A percentile compares a stretch with the other conserved stretches of the same genome.
phyloP scores from a whole-genome alignment of 1,139 yeast species.

The Ashbya aceris region DNA sequence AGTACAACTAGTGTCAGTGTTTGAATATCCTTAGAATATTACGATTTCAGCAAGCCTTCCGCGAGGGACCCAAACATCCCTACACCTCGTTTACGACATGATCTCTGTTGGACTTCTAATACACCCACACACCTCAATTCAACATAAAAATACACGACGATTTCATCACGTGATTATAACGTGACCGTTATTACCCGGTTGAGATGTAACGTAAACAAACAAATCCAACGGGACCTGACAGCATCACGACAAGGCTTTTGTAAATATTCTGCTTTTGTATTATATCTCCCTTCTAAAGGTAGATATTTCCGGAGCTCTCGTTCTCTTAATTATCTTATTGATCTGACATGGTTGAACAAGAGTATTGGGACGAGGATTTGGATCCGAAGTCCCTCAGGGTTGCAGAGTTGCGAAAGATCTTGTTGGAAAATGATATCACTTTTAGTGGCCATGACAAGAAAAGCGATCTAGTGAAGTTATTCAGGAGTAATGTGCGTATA shows the following conservation, averaged over 20 bases:
- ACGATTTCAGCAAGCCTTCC: too few relatives aligned
- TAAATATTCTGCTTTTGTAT: constrained; percentile 1
- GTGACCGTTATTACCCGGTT: neutral
- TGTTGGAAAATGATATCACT: constrained; percentile 47
- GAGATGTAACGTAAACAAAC: constrained; percentile 1
- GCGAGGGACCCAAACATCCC: too few relatives aligned
- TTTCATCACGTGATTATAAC: neutral
- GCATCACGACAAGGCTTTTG: neutral
- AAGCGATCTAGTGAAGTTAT: constrained; percentile 45
- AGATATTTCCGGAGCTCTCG: neutral
- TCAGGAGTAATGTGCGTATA: constrained; percentile 36
- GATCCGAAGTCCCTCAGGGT: constrained; percentile 54
- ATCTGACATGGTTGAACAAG: constrained; percentile 3
- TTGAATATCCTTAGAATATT: too few relatives aligned
- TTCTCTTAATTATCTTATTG: neutral
- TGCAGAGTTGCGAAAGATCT: constrained; percentile 53
- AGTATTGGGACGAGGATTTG: constrained; percentile 35
- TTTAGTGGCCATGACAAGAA: constrained; percentile 59
- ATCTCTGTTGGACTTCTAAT: too few relatives aligned
- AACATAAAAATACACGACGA: too few relatives aligned
- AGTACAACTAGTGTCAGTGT: too few relatives aligned
- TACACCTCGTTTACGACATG: too few relatives aligned
- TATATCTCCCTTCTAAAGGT: neutral
- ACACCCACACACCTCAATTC: too few relatives aligned
- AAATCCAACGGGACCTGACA: neutral